Conservation (phyloP, 495 filamentous ascomycete species). For the Daldinia vernicosa region DNA sequence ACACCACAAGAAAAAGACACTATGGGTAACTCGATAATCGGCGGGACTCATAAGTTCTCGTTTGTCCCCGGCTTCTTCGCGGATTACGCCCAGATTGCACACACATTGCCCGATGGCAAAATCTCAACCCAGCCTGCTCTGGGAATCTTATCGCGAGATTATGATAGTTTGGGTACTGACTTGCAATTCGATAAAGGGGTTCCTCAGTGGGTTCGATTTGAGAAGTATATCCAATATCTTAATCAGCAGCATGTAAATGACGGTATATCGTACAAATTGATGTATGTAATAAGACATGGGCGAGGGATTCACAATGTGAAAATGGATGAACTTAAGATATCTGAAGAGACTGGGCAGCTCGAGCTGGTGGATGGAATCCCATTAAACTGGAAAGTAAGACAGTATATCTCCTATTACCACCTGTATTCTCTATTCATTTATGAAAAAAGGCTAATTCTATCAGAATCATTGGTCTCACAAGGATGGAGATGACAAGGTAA, state of each 20-base stretch:
- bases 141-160: background rate
- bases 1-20: background rate
- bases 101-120: background rate
- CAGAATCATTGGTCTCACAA: constrained; percentile 71
- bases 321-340: constrained; percentile 14
- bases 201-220: constrained; percentile 10
- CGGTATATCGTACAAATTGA: constrained; percentile 24
- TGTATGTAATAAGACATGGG: constrained; percentile 26
- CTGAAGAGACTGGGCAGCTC: constrained; percentile 15
- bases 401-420: background rate
- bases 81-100: background rate
- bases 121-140: background rate
- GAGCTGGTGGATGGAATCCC: background rate
- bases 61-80: background rate
- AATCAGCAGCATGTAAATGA: constrained; percentile 5
- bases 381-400: background rate
- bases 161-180: background rate
- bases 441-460: constrained; percentile 4
- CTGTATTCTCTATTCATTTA: background rate
- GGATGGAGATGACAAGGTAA: constrained; percentile 71
- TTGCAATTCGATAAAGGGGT: background rate
- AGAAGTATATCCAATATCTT: constrained; percentile 10
- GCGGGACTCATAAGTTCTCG: background rate
- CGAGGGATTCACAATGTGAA: constrained; percentile 28
- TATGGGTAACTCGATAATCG: background rate